Conservation (phyloP, 2,329 filamentous ascomycete genomes). For the Pseudocercospora fijiensis region DNA sequence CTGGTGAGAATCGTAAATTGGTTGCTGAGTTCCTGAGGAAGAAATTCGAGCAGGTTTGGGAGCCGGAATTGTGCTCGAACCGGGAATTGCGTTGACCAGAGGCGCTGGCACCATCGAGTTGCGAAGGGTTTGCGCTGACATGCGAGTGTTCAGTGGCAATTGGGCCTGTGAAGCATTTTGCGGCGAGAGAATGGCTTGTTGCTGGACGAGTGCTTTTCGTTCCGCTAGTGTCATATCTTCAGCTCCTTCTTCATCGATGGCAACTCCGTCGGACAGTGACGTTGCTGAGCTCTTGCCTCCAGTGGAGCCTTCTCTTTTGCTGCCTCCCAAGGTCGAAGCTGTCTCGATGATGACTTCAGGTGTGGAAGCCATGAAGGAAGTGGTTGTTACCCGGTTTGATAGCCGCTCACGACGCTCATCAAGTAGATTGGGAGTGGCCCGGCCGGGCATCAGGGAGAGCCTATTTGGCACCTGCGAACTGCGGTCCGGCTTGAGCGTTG, state of each 20-base stretch:
- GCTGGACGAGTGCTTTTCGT: constrained; percentile 48
- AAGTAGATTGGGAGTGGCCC: constrained; percentile 46
- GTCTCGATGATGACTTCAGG: constrained; percentile 31
- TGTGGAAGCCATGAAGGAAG: constrained; percentile 40
- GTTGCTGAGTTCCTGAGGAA: constrained; percentile 5
- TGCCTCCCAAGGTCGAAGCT: constrained; percentile 12
- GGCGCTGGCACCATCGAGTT: constrained; percentile 9
- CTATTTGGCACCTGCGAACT: constrained; percentile 19
- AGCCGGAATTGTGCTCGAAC: neutral
- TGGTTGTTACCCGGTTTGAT: constrained; percentile 41
- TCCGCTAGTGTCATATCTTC: constrained; percentile 73
- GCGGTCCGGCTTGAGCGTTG: neutral
- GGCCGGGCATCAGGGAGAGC: constrained; percentile 25
- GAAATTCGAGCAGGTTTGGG: constrained; percentile 17
- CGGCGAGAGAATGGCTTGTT: constrained; percentile 14
- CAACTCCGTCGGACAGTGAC: constrained; percentile 22
- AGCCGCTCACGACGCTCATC: constrained; percentile 56
- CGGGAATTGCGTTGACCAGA: constrained; percentile 3
- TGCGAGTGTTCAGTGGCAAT: constrained; percentile 9
- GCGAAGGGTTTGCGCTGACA: constrained; percentile 6
- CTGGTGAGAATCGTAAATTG: constrained; percentile 56
- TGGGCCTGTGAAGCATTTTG: constrained; percentile 13
- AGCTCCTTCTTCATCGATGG: constrained; percentile 41
- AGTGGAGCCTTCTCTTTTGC: constrained; percentile 15
- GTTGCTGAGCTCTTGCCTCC: constrained; percentile 18